A percentile compares a stretch with the other conserved stretches of the same genome.
These are phyloP conservation scores for Neurospora sublineolata DNA, from an alignment of 495 filamentous ascomycete genomes.

Conservation along the genomic window DNA sequence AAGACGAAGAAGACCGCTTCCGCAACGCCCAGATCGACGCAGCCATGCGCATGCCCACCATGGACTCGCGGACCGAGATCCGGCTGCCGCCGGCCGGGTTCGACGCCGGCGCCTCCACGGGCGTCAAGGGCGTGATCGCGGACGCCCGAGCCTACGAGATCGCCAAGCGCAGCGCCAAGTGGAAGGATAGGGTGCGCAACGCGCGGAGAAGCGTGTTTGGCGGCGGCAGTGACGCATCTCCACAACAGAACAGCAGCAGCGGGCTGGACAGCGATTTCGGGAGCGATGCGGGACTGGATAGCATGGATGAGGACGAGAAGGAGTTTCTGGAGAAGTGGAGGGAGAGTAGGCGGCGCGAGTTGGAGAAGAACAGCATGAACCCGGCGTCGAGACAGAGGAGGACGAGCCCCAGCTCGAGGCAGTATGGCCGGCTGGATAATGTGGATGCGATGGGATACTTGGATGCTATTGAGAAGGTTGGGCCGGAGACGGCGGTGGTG, in stretches of 20 bases:
- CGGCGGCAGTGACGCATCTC: background rate
- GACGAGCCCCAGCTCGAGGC: constrained; percentile 58
- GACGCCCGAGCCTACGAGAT: constrained; percentile 86
- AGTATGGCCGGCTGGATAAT: constrained; percentile 65
- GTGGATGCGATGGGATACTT: constrained; percentile 89
- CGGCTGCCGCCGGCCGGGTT: constrained; percentile 50
- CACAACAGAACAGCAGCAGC: constrained; percentile 11
- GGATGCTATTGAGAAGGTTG: constrained; percentile 85
- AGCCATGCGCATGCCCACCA: constrained; percentile 45
- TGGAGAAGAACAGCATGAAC: constrained; percentile 43
- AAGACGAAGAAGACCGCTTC: constrained; percentile 46
- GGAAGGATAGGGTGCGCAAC: constrained; percentile 34
- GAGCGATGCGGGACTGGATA: constrained; percentile 13
- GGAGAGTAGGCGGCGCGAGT: constrained; percentile 60
- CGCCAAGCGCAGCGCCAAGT: constrained; percentile 52
- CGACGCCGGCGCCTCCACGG: constrained; percentile 65
- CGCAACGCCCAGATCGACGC: constrained; percentile 47
- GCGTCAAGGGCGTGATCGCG: constrained; percentile 96
- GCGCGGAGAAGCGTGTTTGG: constrained; percentile 38
- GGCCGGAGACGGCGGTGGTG: constrained; percentile 73
- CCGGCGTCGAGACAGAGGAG: constrained; percentile 37
- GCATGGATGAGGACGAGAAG: constrained; percentile 50
- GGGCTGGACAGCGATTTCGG: constrained; percentile 41
- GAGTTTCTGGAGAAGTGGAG: constrained; percentile 78
- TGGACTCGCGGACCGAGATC: constrained; percentile 39